Percentiles rank a stretch among this genome's conserved stretches.
Evolutionary conservation across 2,329 filamentous ascomycete species (phyloP).

Genomic region (Lasiodiplodia hormozganensis): DNA sequence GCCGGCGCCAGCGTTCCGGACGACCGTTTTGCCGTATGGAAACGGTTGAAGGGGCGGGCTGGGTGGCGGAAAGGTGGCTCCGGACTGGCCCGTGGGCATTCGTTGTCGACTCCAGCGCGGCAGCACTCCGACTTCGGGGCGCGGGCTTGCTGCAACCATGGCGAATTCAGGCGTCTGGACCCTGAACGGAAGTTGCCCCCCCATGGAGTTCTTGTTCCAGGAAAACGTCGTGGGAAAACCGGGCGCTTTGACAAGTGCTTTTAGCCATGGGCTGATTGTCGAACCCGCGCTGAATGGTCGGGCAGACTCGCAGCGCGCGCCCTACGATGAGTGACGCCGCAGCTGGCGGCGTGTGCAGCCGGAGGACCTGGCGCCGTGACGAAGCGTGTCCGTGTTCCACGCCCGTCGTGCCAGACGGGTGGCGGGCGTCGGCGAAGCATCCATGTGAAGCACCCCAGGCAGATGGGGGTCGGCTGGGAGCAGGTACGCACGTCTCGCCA

Average conservation of each 20-base stretch:
- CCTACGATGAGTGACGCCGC: neutral
- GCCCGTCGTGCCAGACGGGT: neutral
- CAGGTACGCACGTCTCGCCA: neutral
- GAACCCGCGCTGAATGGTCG: conserved; percentile 10
- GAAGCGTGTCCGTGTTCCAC: conserved; percentile 12
- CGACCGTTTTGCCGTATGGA: conserved; percentile 12
- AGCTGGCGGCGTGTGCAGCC: conserved; percentile 11
- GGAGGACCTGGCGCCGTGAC: conserved; percentile 13
- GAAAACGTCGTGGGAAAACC: neutral
- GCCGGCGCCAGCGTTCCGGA: conserved; percentile 11
- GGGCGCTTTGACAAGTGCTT: conserved; percentile 9
- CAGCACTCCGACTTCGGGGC: conserved; percentile 18
- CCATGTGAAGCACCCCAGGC: conserved; percentile 11
- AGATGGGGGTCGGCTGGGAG: neutral
- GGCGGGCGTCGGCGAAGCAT: conserved; percentile 7
- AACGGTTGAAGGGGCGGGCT: conserved; percentile 2
- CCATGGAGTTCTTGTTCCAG: neutral
- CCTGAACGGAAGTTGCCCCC: conserved; percentile 1
- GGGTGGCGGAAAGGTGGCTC: conserved; percentile 15
- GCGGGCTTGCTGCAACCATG: conserved; percentile 1
- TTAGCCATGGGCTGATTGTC: conserved; percentile 14
- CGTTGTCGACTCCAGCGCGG: neutral
- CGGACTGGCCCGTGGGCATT: neutral
- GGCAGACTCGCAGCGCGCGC: conserved; percentile 9
- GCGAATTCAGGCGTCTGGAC: neutral